Evolutionary conservation across 2,329 filamentous ascomycete species (phyloP), one percentile per base, ranked within the genome.

Genomic region (Penicillium sp.): DNA sequence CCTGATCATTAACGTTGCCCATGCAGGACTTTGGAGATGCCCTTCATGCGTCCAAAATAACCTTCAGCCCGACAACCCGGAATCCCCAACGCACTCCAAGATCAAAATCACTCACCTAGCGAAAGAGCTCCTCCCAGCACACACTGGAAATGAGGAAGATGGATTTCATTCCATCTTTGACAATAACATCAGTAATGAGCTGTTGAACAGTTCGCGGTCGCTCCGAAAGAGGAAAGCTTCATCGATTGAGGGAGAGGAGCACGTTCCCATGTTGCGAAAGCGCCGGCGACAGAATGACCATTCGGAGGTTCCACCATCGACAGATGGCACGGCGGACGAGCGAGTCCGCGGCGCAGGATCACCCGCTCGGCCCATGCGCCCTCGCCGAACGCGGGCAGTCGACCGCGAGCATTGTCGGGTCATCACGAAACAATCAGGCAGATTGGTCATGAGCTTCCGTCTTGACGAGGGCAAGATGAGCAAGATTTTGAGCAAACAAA

Each of bases 141-240:
- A 84, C 46, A 78, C 81, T 48, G 84, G 84, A 36, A 70, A 77
- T 6, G 75, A 80, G 52, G 83, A 81, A 51, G 79, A 83, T 12
- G 83, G 83, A 51, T 87, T 86, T 12, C 85, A 88, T 66, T 90
- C 87, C 0, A 81, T 89, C 27, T 90, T 90, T 67, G 86, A 86
- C 56, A 83, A 83, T 47, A 72, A 86, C 34, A 75, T 86, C 46
- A 81, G 86, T 45, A 85, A 86, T 52, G 85, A 89, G 60, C 78
- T 84, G 6, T 76, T 85, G 72, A 86, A 91, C 66, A 86, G 85
- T 39, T 84, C 88, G 7, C 84, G 89, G 45, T 80, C 86, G 29
- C 73, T 95, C 50, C 80, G 90, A 51, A 95, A 95, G 70, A 82
- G 90, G 46, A 95, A 91, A 67, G 84, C 88, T 13, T 89, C 88